Percentiles rank a stretch among this genome's conserved stretches.
phyloP scores from a whole-genome alignment of 306 rosid species.

The Inga leiocalycina region DNA sequence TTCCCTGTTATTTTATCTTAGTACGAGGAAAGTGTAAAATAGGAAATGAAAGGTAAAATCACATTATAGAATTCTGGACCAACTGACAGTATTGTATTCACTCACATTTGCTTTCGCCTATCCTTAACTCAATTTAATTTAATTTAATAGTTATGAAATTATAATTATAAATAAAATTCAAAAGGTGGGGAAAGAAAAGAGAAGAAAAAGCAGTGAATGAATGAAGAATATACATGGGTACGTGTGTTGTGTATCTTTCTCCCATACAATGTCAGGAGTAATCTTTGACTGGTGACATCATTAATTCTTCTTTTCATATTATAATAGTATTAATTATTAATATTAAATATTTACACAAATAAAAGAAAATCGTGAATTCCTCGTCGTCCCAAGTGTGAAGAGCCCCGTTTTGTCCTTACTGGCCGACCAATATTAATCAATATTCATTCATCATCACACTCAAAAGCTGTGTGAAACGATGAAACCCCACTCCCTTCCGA shows the following conservation, averaged over 20 bases:
- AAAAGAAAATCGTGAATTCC: constrained; percentile 17
- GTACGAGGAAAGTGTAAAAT: not conserved
- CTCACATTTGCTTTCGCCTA: not conserved
- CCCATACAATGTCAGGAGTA: constrained; percentile 35
- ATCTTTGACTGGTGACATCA: constrained; percentile 52
- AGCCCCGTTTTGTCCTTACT: not conserved
- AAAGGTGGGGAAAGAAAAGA: not conserved
- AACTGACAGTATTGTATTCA: not conserved
- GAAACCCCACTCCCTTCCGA: constrained; percentile 22
- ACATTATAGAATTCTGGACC: constrained; percentile 58
- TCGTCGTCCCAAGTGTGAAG: not conserved
- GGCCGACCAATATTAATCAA: not conserved
- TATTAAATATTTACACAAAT: not conserved
- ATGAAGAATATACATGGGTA: not conserved
- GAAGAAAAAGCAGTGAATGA: not conserved
- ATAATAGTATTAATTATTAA: not conserved
- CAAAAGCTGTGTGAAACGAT: not conserved
- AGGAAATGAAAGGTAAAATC: not conserved
- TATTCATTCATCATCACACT: not conserved
- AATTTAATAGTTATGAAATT: not conserved
- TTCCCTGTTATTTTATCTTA: too few species aligned
- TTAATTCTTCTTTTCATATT: too few species aligned
- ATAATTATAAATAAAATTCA: not conserved
- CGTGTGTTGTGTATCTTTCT: constrained; percentile 20
- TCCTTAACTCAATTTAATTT: not conserved